phyloP scores from a whole-genome alignment of 768 basidiomycete species.

The Porphyrellus cyaneotinctus region DNA sequence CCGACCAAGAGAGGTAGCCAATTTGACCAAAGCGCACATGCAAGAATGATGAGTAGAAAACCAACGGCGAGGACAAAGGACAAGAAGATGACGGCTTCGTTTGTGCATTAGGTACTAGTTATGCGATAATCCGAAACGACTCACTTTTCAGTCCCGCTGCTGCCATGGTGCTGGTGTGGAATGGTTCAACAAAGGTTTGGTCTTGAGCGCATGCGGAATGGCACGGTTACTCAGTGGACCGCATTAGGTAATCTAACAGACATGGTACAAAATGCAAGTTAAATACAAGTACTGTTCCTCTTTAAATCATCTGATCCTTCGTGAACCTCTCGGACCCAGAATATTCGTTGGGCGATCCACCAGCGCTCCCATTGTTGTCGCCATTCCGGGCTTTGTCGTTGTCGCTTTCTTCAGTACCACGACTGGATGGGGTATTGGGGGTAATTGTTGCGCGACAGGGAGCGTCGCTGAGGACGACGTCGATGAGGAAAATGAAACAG shows the following conservation, averaged over 20 bases:
- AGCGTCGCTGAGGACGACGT: slow-evolving; percentile 36
- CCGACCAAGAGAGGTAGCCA: slow-evolving; percentile 97
- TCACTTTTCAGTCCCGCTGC: slow-evolving; percentile 69
- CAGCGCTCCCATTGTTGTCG: slow-evolving; percentile 25
- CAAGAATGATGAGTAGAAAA: slow-evolving; percentile 96
- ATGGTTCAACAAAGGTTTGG: background rate
- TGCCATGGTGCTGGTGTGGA: slow-evolving; percentile 39
- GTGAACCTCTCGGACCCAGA: slow-evolving; percentile 31
- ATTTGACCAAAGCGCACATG: slow-evolving; percentile 92
- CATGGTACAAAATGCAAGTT: background rate
- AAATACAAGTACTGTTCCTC: slow-evolving; percentile 10
- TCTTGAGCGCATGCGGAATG: slow-evolving; percentile 1
- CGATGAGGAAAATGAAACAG: slow-evolving; percentile 36
- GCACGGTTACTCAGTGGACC: background rate
- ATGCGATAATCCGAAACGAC: slow-evolving; percentile 13
- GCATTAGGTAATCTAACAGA: slow-evolving; percentile 24
- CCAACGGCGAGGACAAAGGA: slow-evolving; percentile 97
- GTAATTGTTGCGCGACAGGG: slow-evolving; percentile 14
- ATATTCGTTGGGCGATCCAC: slow-evolving; percentile 34
- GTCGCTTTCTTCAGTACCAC: slow-evolving; percentile 21
- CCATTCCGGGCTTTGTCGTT: slow-evolving; percentile 20
- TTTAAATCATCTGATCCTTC: slow-evolving; percentile 23
- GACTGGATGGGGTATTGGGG: slow-evolving; percentile 2
- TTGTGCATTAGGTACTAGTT: background rate
- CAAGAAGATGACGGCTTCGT: slow-evolving; percentile 86